Conservation (phyloP, 352 stramenopile genomes). For the Saprolegnia diclina region DNA sequence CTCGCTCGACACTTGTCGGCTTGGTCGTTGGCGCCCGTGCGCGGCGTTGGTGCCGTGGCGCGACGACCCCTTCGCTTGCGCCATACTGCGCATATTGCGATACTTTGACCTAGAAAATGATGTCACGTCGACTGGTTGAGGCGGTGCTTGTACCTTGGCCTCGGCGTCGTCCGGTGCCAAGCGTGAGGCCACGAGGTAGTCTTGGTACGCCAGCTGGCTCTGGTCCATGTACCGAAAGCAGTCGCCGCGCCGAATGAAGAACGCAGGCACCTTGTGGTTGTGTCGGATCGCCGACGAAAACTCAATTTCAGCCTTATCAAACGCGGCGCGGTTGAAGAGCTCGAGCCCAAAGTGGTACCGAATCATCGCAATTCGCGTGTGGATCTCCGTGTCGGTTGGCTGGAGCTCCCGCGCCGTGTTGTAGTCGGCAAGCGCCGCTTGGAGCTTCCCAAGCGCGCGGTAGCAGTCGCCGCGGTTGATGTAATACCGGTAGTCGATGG, state of each 20-base stretch:
- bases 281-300: slow-evolving; percentile 53
- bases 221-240: slow-evolving; percentile 57
- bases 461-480: slow-evolving; percentile 70
- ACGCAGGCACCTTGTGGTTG: slow-evolving; percentile 46
- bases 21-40: not conserved
- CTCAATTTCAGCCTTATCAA: slow-evolving; percentile 72
- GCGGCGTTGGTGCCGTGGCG: not conserved
- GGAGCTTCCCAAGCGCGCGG: slow-evolving; percentile 59
- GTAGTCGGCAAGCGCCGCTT: slow-evolving; percentile 73
- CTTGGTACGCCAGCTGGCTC: slow-evolving; percentile 23
- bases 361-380: slow-evolving; percentile 59
- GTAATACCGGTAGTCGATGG: slow-evolving; percentile 49
- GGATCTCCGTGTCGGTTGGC: slow-evolving; percentile 43
- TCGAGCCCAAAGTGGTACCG: slow-evolving; percentile 80
- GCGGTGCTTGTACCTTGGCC: slow-evolving; percentile 35
- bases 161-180: slow-evolving; percentile 57
- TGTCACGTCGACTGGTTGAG: not conserved
- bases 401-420: slow-evolving; percentile 59
- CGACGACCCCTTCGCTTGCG: not conserved
- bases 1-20: not conserved
- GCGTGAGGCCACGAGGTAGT: slow-evolving; percentile 31
- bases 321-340: slow-evolving; percentile 65
- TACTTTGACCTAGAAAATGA: slow-evolving; percentile 8
- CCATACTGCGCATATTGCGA: slow-evolving; percentile 15
- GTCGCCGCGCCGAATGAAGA: slow-evolving; percentile 66